These are phyloP conservation scores for Clitopilus passeckerianus DNA, from an alignment of 768 basidiomycete genomes.

Conservation along the genomic window DNA sequence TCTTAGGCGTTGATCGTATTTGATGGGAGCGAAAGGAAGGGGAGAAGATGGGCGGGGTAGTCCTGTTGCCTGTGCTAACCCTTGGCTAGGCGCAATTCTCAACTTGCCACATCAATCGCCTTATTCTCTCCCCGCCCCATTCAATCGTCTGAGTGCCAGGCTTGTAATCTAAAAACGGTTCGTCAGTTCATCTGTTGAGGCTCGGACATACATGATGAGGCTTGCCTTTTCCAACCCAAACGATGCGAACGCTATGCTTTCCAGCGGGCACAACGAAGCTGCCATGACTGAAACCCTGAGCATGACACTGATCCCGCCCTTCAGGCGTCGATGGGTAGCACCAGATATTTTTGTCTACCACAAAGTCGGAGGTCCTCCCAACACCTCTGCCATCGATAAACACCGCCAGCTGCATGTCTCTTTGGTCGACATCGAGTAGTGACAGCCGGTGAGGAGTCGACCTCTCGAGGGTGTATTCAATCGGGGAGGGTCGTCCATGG, in stretches of 20 bases:
- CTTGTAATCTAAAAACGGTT: too few relatives aligned
- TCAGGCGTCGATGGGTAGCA: neutral
- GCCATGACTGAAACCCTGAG: neutral
- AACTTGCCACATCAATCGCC: slow-evolving; percentile 5
- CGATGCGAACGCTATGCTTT: neutral
- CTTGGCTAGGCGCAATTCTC: slow-evolving; percentile 7
- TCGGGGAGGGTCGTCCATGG: neutral
- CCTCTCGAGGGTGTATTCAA: slow-evolving; percentile 1
- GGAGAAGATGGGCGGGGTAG: too few relatives aligned
- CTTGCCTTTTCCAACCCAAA: slow-evolving; percentile 1
- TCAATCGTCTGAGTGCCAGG: slow-evolving; percentile 1
- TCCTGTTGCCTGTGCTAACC: too few relatives aligned
- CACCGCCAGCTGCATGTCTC: neutral
- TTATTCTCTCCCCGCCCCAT: slow-evolving; percentile 2
- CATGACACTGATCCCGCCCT: neutral
- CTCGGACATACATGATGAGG: neutral
- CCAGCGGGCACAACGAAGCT: neutral
- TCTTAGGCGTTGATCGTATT: too few relatives aligned
- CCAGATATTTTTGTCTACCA: neutral
- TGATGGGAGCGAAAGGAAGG: too few relatives aligned
- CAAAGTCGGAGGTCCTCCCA: neutral
- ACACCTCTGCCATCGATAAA: neutral
- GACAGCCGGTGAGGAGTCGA: slow-evolving; percentile 1
- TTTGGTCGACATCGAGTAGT: neutral
- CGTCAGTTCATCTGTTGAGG: too few relatives aligned